A percentile compares a stretch with the other conserved stretches of the same genome.
phyloP scores from a whole-genome alignment of 2,329 filamentous ascomycete species.

The Metarhizium rileyi region DNA sequence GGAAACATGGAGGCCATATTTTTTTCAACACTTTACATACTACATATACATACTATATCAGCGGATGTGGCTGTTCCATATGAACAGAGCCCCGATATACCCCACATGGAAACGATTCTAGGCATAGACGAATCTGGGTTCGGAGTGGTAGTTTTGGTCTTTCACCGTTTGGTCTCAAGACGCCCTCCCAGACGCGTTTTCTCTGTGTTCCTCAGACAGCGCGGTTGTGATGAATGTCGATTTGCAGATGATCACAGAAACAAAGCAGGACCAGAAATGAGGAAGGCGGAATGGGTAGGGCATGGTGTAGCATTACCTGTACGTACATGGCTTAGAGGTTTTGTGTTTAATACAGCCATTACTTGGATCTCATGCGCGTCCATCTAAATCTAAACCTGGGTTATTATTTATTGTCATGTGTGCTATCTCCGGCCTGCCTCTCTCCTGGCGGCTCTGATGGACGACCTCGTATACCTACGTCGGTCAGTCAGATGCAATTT shows the following conservation, averaged over 20 bases:
- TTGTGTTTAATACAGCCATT: background rate
- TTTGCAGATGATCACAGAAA: background rate
- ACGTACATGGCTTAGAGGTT: constrained; percentile 9
- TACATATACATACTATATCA: constrained; percentile 3
- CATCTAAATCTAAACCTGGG: background rate
- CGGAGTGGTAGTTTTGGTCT: constrained; percentile 5
- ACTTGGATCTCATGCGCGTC: background rate
- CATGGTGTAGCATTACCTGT: constrained; percentile 9
- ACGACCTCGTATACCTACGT: constrained; percentile 30
- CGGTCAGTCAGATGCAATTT: background rate
- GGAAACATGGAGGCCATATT: background rate
- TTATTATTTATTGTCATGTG: background rate
- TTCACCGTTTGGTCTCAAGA: constrained; percentile 1
- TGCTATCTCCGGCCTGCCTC: constrained; percentile 17
- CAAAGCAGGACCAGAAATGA: background rate
- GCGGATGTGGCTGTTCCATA: constrained; percentile 1
- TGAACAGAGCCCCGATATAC: constrained; percentile 1
- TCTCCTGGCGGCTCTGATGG: constrained; percentile 28
- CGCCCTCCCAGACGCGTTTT: background rate
- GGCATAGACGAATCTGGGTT: constrained; percentile 25
- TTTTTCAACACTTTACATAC: background rate
- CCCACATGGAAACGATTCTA: constrained; percentile 17
- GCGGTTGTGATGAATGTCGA: too few species aligned
- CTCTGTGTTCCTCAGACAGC: background rate
- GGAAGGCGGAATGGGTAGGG: background rate